phyloP scores from a whole-genome alignment of 345 rosid genomes.

The Diplotaxis tenuifolia region DNA sequence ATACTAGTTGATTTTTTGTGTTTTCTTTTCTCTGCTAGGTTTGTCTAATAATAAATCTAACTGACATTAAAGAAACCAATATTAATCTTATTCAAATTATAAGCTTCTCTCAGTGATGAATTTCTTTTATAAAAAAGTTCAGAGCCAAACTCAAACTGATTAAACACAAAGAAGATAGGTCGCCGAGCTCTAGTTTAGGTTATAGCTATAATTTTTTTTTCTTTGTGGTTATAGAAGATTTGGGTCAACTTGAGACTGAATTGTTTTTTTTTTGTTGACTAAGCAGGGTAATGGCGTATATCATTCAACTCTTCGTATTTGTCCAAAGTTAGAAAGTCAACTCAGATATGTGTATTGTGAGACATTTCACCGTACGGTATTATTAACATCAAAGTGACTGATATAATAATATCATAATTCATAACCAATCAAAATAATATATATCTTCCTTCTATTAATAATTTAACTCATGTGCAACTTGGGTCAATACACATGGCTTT shows the following conservation, averaged over 20 bases:
- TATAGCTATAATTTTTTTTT: background rate
- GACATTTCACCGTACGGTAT: background rate
- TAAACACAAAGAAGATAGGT: background rate
- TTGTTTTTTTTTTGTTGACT: conserved; percentile 13
- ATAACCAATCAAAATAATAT: background rate
- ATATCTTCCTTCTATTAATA: conserved; percentile 6
- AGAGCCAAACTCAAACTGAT: background rate
- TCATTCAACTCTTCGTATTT: conserved; percentile 3
- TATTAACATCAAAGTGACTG: background rate
- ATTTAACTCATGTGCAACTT: conserved; percentile 30
- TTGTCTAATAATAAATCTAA: background rate
- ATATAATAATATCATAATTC: background rate
- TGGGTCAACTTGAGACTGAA: conserved; percentile 9
- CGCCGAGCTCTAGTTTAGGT: background rate
- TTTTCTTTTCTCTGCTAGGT: background rate
- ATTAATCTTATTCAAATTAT: background rate
- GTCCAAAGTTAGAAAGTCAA: conserved; percentile 25
- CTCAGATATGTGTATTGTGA: conserved; percentile 1
- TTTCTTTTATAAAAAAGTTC: background rate
- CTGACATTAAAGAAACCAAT: background rate
- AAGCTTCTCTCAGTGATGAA: background rate
- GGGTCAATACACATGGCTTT: background rate
- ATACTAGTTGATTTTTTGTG: background rate
- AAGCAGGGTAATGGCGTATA: conserved; percentile 6
- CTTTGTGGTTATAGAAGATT: background rate